A percentile compares a stretch with the other conserved stretches of the same genome.
Evolutionary conservation across 2,329 filamentous ascomycete genomes (phyloP).

Genomic region (Arthrobotrys megalospora): DNA sequence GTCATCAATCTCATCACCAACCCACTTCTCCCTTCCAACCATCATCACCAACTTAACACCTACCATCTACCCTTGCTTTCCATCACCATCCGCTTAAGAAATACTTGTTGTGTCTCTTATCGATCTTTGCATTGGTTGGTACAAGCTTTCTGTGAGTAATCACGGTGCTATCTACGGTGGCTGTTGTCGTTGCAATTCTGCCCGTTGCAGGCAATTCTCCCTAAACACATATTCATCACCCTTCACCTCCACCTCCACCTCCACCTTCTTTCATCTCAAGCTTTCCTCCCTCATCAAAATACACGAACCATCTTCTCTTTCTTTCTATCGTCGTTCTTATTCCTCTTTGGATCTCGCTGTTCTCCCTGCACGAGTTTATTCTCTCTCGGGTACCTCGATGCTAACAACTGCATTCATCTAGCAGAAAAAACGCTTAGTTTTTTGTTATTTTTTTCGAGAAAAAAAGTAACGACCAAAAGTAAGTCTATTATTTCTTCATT

Average conservation of each 20-base stretch:
- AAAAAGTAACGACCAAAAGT: slow-evolving; percentile 58
- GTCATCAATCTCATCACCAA: slow-evolving; percentile 51
- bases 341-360: slow-evolving; percentile 19
- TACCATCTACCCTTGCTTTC: slow-evolving; percentile 19
- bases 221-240: background rate
- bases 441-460: slow-evolving; percentile 51
- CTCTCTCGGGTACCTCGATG: slow-evolving; percentile 40
- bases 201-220: slow-evolving; percentile 8
- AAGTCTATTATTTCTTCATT: slow-evolving; percentile 34
- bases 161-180: slow-evolving; percentile 32
- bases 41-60: slow-evolving; percentile 19
- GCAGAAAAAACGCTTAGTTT: slow-evolving; percentile 27
- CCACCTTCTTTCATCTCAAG: slow-evolving; percentile 3
- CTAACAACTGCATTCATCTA: slow-evolving; percentile 40
- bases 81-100: slow-evolving; percentile 2
- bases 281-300: background rate
- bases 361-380: slow-evolving; percentile 24
- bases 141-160: slow-evolving; percentile 51
- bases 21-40: slow-evolving; percentile 7
- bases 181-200: slow-evolving; percentile 1
- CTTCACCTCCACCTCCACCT: slow-evolving; percentile 12
- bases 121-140: slow-evolving; percentile 21
- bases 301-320: background rate
- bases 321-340: slow-evolving; percentile 5
- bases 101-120: slow-evolving; percentile 24